Percentiles rank a stretch among this genome's conserved stretches.
phyloP scores from a whole-genome alignment of 2,329 filamentous ascomycete genomes.

The Aspergillus melleus region DNA sequence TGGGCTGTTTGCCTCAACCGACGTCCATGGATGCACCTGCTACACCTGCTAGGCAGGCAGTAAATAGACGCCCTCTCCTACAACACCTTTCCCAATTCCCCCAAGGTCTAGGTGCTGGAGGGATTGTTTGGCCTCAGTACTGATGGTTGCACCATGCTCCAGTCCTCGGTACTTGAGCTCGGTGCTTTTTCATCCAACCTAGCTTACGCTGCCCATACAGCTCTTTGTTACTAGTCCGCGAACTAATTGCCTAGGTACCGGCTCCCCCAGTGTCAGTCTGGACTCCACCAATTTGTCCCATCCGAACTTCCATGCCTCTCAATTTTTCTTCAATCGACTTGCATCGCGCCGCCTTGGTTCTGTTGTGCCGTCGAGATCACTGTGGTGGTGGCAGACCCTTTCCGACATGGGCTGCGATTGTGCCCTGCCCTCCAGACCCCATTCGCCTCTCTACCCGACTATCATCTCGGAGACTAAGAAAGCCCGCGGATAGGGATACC shows the following conservation, averaged over 20 bases:
- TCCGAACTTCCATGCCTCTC: conserved; percentile 10
- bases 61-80: too few species aligned
- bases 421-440: conserved; percentile 18
- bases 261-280: conserved; percentile 7
- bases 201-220: conserved; percentile 3
- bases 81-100: too few species aligned
- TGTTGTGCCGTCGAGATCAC: not conserved
- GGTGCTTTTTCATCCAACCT: not conserved
- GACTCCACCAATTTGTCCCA: conserved; percentile 18
- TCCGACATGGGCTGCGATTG: conserved; percentile 23
- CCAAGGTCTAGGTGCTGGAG: not conserved
- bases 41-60: too few species aligned
- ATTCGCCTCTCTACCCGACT: conserved; percentile 16
- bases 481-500: conserved; percentile 15
- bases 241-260: not conserved
- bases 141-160: not conserved
- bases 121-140: not conserved
- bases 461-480: conserved; percentile 15
- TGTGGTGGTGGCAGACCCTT: conserved; percentile 5
- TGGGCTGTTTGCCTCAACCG: too few species aligned
- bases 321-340: conserved; percentile 1
- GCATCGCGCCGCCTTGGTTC: not conserved
- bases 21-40: too few species aligned
- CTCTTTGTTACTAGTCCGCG: not conserved
- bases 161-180: not conserved